Conservation (phyloP, 2,329 filamentous ascomycete genomes). For the Ascomycota sp. region DNA sequence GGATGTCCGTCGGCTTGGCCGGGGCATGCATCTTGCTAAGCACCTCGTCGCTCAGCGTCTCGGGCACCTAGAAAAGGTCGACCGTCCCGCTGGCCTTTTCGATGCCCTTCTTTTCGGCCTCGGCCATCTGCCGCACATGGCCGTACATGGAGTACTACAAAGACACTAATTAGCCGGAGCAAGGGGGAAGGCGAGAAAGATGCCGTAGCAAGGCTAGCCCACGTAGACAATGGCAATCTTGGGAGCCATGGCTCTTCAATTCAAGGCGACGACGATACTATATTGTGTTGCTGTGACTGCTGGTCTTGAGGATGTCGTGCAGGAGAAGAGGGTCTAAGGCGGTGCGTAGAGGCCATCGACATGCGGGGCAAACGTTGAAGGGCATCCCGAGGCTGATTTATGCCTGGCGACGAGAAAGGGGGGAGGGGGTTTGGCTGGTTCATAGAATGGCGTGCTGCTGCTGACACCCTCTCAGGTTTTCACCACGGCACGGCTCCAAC, state of each 20-base stretch:
- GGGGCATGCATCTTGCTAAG: conserved; percentile 83
- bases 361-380: too few species aligned
- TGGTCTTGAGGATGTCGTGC: neutral
- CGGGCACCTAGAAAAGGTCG: conserved; percentile 70
- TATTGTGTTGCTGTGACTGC: neutral
- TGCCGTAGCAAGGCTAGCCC: too few species aligned
- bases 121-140: conserved; percentile 65
- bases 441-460: too few species aligned
- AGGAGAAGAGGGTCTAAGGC: too few species aligned
- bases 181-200: neutral
- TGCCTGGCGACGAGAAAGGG: too few species aligned
- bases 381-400: too few species aligned
- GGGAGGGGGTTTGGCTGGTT: too few species aligned
- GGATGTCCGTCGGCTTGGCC: conserved; percentile 46
- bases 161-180: too few species aligned
- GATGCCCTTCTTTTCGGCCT: conserved; percentile 81
- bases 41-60: conserved; percentile 73
- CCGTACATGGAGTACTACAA: conserved; percentile 80
- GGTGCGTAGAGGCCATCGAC: too few species aligned
- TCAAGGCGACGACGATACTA: too few species aligned
- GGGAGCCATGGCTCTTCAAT: conserved; percentile 68
- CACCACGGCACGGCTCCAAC: too few species aligned
- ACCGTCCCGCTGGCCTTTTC: conserved; percentile 65
- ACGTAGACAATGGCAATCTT: conserved; percentile 85
- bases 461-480: too few species aligned